phyloP scores from a whole-genome alignment of 345 rosid genomes.

The Eucalyptus sideroxylon region DNA sequence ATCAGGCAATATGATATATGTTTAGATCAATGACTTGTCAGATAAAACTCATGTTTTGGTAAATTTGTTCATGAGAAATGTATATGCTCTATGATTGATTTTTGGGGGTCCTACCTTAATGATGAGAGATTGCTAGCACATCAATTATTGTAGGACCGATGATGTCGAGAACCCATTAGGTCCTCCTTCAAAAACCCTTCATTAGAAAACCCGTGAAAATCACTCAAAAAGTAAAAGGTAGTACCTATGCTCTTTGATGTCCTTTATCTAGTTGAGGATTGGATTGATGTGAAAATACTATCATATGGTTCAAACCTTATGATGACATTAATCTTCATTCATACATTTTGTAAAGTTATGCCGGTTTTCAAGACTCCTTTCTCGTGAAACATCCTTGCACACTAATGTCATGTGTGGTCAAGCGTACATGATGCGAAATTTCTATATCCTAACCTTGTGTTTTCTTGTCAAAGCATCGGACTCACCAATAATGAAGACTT shows the following conservation, averaged over 20 bases:
- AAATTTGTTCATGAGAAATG: not conserved
- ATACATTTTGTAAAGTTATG: not conserved
- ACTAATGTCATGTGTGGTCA: not conserved
- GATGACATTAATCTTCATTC: not conserved
- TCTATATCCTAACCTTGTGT: not conserved
- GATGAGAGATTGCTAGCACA: not conserved
- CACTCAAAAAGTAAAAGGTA: not conserved
- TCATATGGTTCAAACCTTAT: not conserved
- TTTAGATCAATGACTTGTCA: not conserved
- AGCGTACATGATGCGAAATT: not conserved
- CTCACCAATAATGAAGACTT: not conserved
- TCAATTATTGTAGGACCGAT: not conserved
- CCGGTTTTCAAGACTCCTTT: not conserved
- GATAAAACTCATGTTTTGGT: not conserved
- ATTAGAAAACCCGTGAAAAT: not conserved
- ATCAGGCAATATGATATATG: not conserved
- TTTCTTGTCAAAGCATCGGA: not conserved
- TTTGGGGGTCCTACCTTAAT: not conserved
- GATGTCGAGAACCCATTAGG: not conserved
- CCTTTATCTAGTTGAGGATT: not conserved
- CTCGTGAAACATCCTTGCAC: not conserved
- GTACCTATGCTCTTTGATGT: not conserved
- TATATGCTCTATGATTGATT: not conserved
- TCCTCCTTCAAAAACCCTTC: not conserved
- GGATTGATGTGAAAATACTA: not conserved